These are phyloP conservation scores for Flaveria linearis DNA, from an alignment of 129 eudicot species.

Conservation along the genomic window DNA sequence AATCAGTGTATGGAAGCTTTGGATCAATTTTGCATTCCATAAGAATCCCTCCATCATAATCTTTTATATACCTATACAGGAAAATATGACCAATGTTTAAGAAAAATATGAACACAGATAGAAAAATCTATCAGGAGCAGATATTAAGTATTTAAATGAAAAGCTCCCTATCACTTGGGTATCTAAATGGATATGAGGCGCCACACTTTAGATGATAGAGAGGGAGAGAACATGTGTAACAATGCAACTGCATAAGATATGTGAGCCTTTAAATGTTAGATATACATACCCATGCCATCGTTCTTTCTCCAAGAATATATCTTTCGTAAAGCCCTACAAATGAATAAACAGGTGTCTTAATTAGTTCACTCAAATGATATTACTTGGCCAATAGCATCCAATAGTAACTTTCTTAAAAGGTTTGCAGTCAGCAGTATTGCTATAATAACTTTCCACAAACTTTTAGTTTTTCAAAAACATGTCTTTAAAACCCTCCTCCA, in stretches of 20 bases:
- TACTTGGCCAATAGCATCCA: not conserved
- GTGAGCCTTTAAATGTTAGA: slow-evolving; percentile 14
- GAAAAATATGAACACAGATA: not conserved
- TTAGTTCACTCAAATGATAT: slow-evolving; percentile 25
- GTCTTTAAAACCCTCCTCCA: not conserved
- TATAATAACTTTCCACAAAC: not conserved
- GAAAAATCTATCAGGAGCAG: not conserved
- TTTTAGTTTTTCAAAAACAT: not conserved
- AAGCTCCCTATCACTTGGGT: not conserved
- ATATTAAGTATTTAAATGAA: not conserved
- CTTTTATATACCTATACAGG: slow-evolving; percentile 73
- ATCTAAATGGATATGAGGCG: slow-evolving; percentile 15
- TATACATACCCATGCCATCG: slow-evolving; percentile 92
- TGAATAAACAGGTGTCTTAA: not conserved
- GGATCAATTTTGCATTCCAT: slow-evolving; percentile 99
- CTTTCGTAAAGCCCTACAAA: slow-evolving; percentile 89
- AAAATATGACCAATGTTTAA: slow-evolving; percentile 2
- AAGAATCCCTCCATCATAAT: slow-evolving; percentile 96
- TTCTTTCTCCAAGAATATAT: slow-evolving; percentile 83
- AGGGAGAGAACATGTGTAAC: not conserved
- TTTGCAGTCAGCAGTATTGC: not conserved
- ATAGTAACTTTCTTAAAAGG: not conserved
- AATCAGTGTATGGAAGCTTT: slow-evolving; percentile 95
- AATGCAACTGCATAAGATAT: not conserved
- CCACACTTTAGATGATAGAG: not conserved